phyloP scores from a whole-genome alignment of 2,329 filamentous ascomycete genomes.

The Ophidiomyces ophidiicola region DNA sequence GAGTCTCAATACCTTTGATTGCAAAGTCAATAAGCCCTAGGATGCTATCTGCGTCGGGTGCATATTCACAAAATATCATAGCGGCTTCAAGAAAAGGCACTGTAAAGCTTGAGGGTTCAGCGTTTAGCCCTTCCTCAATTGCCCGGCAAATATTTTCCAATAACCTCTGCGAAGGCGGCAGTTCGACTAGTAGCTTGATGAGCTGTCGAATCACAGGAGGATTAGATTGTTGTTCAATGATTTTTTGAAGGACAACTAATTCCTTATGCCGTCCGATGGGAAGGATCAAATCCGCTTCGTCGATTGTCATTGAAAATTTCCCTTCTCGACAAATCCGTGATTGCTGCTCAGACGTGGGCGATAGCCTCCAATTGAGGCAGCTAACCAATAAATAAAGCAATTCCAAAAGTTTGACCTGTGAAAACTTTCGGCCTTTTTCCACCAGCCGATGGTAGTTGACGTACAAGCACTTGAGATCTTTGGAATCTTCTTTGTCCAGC shows the following conservation, averaged over 20 bases:
- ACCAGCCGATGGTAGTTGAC: slow-evolving; percentile 30
- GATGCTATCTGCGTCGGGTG: slow-evolving; percentile 28
- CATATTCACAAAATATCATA: slow-evolving; percentile 40
- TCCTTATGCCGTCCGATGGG: slow-evolving; percentile 25
- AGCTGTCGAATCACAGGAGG: slow-evolving; percentile 43
- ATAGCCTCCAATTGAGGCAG: slow-evolving; percentile 28
- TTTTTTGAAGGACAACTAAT: slow-evolving; percentile 44
- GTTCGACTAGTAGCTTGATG: slow-evolving; percentile 40
- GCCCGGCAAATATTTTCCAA: slow-evolving; percentile 40
- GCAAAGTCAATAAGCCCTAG: slow-evolving; percentile 30
- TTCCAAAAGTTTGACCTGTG: slow-evolving; percentile 32
- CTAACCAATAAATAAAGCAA: slow-evolving; percentile 31
- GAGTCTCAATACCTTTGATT: slow-evolving; percentile 38
- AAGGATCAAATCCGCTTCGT: slow-evolving; percentile 26
- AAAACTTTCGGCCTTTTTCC: slow-evolving; percentile 38
- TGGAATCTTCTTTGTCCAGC: slow-evolving; percentile 42
- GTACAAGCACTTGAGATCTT: slow-evolving; percentile 46
- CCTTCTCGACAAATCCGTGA: slow-evolving; percentile 20
- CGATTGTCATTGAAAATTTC: slow-evolving; percentile 25
- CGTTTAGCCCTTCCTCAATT: slow-evolving; percentile 43
- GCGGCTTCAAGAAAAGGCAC: slow-evolving; percentile 49
- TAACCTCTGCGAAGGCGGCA: slow-evolving; percentile 40
- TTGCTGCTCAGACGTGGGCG: slow-evolving; percentile 20
- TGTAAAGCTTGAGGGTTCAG: slow-evolving; percentile 37
- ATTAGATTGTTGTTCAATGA: slow-evolving; percentile 52